A percentile compares a stretch with the other conserved stretches of the same genome.
phyloP scores from a whole-genome alignment of 176 grass and related monocot species.

The Alloteropsis semialata region DNA sequence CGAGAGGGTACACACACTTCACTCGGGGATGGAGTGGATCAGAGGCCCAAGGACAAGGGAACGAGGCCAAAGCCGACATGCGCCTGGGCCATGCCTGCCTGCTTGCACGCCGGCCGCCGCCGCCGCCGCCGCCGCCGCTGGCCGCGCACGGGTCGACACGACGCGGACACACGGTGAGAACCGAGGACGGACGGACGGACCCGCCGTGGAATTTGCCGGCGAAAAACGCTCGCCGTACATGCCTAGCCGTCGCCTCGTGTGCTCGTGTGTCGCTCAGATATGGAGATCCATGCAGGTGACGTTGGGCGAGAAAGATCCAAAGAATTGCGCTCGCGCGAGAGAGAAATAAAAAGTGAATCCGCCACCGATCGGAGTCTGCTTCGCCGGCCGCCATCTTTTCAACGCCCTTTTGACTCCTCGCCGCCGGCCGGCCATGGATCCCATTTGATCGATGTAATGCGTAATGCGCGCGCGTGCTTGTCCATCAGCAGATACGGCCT shows the following conservation, averaged over 20 bases:
- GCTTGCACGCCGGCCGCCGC: not conserved
- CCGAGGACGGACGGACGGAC: not conserved
- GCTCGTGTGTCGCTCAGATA: not conserved
- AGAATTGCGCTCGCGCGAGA: not conserved
- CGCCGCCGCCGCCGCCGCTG: not conserved
- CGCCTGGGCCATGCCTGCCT: not conserved
- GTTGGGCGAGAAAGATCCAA: not conserved
- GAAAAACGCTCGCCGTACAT: not conserved
- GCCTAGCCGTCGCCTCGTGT: not conserved
- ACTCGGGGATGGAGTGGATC: not conserved
- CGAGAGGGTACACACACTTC: not conserved
- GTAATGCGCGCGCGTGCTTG: conserved; percentile 27
- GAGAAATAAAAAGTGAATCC: not conserved
- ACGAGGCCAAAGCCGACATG: not conserved
- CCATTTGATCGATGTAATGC: no score
- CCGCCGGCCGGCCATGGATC: not conserved
- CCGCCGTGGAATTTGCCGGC: conserved; percentile 13
- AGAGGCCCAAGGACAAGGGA: not conserved
- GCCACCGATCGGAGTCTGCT: no score
- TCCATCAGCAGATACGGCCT: conserved; percentile 28
- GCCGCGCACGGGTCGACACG: not conserved
- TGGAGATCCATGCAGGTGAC: not conserved
- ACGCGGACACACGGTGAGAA: not conserved
- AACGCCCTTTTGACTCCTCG: conserved; percentile 23
- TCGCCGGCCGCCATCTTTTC: conserved; percentile 21